Evolutionary conservation across 2,329 filamentous ascomycete species (phyloP).

Genomic region (Pseudogymnoascus sp.): DNA sequence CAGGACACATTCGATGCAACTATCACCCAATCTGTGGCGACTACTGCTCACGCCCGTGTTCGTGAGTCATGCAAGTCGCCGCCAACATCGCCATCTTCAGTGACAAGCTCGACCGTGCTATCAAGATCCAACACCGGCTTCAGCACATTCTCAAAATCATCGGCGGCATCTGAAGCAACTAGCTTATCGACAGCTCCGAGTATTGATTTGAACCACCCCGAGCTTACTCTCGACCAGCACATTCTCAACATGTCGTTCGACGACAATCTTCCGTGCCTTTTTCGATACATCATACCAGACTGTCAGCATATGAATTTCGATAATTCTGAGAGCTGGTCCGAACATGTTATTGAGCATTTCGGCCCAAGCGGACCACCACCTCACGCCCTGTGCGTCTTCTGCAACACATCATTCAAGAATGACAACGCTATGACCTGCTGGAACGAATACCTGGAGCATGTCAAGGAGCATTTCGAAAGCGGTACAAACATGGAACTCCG

Average conservation of each 20-base stretch:
- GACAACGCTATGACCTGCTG: slow-evolving; percentile 16
- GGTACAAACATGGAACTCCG: slow-evolving; percentile 16
- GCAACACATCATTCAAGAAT: slow-evolving; percentile 26
- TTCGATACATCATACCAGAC: slow-evolving; percentile 12
- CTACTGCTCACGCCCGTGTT: not conserved
- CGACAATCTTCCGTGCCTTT: slow-evolving; percentile 18
- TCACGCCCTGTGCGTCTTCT: slow-evolving; percentile 42
- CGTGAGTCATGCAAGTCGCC: not conserved
- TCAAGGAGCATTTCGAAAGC: slow-evolving; percentile 33
- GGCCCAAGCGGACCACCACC: slow-evolving; percentile 21
- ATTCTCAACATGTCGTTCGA: not conserved
- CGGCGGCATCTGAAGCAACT: not conserved
- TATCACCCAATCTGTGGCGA: not conserved
- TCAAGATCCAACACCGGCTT: not conserved
- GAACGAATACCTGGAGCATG: slow-evolving; percentile 39
- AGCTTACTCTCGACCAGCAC: not conserved
- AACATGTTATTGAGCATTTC: slow-evolving; percentile 36
- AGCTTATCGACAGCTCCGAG: not conserved
- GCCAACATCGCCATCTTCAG: not conserved
- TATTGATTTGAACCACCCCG: not conserved
- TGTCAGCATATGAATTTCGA: slow-evolving; percentile 19
- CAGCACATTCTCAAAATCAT: not conserved
- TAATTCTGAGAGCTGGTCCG: slow-evolving; percentile 33
- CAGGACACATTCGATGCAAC: not conserved
- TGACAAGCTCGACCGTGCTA: not conserved